Evolutionary conservation across 2,329 filamentous ascomycete genomes (phyloP), one percentile per base, ranked within the genome.

Genomic region (Gnomoniopsis smithogilvyi): DNA sequence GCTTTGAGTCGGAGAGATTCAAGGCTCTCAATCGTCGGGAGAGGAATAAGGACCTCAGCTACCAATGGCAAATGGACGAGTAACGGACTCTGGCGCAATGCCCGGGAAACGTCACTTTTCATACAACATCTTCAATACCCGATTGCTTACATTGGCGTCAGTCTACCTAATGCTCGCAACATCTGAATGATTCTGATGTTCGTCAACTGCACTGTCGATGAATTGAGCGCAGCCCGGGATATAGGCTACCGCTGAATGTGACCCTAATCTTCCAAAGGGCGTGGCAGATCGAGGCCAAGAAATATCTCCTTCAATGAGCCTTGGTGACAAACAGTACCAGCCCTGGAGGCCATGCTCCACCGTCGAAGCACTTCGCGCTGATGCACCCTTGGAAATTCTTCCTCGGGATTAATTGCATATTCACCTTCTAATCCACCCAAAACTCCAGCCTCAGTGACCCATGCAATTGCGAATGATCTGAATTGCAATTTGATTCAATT

Each of bases 31-130:
- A 97, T 72, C 80, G 86, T 65, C 84, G 84, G 65, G 86, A 87
- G 67, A 86, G 92, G 70, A 86, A 89, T 66, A 89, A 90, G 73
- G 88, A 88, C 34, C 73, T 98, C 68, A 87, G 94, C 67, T 98
- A 97, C 73, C 86, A 89, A 34, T 99, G 94, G 95, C 91, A 97
- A 79, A 95, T 96, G 89, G 95, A 97, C 76, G 91, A 92, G 73
- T 95, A 81, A 72, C 55, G 67, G 60, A n/a, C 34, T 41, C 43
- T 30, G 51, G 4, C 11, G 14, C 21, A 6, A 46, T 19, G n/a
- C 38, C n/a, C 6, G 36, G 33, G 26, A n/a, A 10, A 17, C 14
- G 48, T 33, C 36, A 41, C 15, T 41, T 14, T 41, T 41, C 4
- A 41, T n/a, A 41, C 12, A 8, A n/a, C 1, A 41, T 14, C 17